These are phyloP conservation scores for Lentinula sp. DNA, from an alignment of 768 basidiomycete genomes.

Conservation along the genomic window DNA sequence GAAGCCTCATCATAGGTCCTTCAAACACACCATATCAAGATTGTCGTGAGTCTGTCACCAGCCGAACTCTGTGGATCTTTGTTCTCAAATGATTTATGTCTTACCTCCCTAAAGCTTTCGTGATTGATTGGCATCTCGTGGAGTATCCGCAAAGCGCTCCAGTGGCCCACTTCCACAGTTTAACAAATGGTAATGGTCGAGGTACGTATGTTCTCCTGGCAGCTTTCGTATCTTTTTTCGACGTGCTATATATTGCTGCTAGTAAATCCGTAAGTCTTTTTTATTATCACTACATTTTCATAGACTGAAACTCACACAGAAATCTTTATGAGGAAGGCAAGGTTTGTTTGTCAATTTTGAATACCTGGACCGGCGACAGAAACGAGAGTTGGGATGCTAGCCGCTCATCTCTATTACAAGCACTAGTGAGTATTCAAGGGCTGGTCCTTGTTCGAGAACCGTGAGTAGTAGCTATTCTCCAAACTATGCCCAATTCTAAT, in stretches of 20 bases:
- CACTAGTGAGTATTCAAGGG: slow-evolving; percentile 91
- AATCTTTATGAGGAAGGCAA: slow-evolving; percentile 96
- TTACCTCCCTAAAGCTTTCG: slow-evolving; percentile 60
- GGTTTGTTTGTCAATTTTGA: slow-evolving; percentile 86
- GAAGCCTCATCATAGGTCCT: slow-evolving; percentile 87
- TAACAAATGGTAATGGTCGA: slow-evolving; percentile 92
- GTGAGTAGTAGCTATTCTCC: slow-evolving; percentile 36
- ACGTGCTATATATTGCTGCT: neutral
- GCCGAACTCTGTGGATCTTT: no score
- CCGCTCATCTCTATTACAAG: slow-evolving; percentile 84
- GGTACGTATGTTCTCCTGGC: slow-evolving; percentile 30
- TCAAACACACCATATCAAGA: slow-evolving; percentile 94
- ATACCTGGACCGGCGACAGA: slow-evolving; percentile 88
- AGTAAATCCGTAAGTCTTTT: slow-evolving; percentile 73
- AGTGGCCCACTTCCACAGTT: slow-evolving; percentile 83
- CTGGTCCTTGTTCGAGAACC: slow-evolving; percentile 90
- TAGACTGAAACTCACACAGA: slow-evolving; percentile 26
- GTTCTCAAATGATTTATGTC: neutral
- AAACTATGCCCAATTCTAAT: neutral
- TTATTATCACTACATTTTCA: neutral
- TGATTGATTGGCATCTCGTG: slow-evolving; percentile 90
- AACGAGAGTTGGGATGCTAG: slow-evolving; percentile 84
- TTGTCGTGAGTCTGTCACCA: neutral
- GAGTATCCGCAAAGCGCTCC: slow-evolving; percentile 83
- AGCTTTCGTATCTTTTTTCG: neutral